Evolutionary conservation across 345 rosid genomes (phyloP), one percentile per base, ranked within the genome.

Genomic region (Syzygium aqueum): DNA sequence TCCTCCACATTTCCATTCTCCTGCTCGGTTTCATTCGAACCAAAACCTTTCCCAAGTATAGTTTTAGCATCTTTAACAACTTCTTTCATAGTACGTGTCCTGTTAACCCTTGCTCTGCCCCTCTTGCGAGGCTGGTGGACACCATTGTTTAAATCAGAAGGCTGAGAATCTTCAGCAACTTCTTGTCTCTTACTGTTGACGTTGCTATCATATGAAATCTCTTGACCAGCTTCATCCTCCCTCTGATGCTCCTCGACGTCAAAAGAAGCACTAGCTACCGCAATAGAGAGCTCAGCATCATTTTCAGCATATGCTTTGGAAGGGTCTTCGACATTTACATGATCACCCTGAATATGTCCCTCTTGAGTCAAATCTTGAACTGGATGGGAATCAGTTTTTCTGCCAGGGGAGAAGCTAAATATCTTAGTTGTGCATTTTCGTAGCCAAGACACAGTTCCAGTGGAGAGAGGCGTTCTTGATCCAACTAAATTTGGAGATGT

Each of bases 341-440:
- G 94, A 57, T 84, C 93, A 53, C 84, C 87, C 87, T 91, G 87
- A 4, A 40, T 53, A 9, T 87, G 78, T 46, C 84, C 89, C 67
- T 61, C 94, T 43, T 86, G 88, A 51, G 84, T 86, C 90, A 93
- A 86, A 85, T 91, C 88, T 84, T 86, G 88, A 65, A 89, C 80
- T 86, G 89, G 91, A 92, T 90, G 88, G 51, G 89, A 86, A 85
- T 93, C 97, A 49, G 84, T 19, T 90, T 77, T 92, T 92, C 95
- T 95, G 50, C 91, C 89, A 3, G 99, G 98, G 65, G 99, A 96
- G 51, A 96, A 88, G 57, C 89, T 94, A 15, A 96, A 93, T 87
- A 97, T 93, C 90, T 92, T 96, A 54, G 99, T 94, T 49, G 97
- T 96, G 92, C 99, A 96, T 88, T 94, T 94, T 85, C 93, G 94